Evolutionary conservation across 2,329 filamentous ascomycete genomes (phyloP), one percentile per base, ranked within the genome.

Genomic region (Colletotrichum eremochloae): DNA sequence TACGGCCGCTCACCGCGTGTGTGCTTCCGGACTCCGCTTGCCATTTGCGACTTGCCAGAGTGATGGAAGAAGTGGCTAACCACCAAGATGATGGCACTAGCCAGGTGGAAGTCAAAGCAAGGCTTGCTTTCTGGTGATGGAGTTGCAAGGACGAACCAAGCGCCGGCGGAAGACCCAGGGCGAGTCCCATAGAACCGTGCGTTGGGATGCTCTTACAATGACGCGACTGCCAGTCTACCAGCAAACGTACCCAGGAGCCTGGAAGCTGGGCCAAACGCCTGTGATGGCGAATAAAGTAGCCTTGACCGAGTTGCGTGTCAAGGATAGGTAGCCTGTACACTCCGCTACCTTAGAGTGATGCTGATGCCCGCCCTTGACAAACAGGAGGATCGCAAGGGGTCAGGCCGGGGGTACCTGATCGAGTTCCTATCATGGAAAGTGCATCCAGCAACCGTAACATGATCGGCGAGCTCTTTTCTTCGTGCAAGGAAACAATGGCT

Each of bases 371-470:
- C 24, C 55, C 31, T 70, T 36, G 8, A 29, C 60, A 53, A 65
- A 31, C 29, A 63, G 36, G 58, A 58, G 15, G 50, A 38, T 69
- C 56, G 46, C 60, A 68, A 63, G 69, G 66, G 66, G 55, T 36
- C 18, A 40, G 40, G 60, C 60, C 36, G 48, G 58, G 58, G 69
- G 57, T 53, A 36, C 62, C 48, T 68, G 57, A 58, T 63, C 53
- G 53, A 60, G 24, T 72, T 60, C 69, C 65, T 61, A 64, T 72
- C 58, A 48, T 63, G 69, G 65, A 72, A 72, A 65, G 65, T 68
- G 60, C 18, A 72, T 64, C 56, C 53, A 64, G 53, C n/a, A 46
- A 18, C 18, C 38, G 29, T 48, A n/a, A 61, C 69, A 44, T 60
- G 66, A 72, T 69, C 66, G 60, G 60, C 60, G 66, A 67, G 60